Percentiles rank a stretch among this genome's conserved stretches.
Evolutionary conservation across 2,329 filamentous ascomycete genomes (phyloP).

Genomic region (Davidsoniella virescens): DNA sequence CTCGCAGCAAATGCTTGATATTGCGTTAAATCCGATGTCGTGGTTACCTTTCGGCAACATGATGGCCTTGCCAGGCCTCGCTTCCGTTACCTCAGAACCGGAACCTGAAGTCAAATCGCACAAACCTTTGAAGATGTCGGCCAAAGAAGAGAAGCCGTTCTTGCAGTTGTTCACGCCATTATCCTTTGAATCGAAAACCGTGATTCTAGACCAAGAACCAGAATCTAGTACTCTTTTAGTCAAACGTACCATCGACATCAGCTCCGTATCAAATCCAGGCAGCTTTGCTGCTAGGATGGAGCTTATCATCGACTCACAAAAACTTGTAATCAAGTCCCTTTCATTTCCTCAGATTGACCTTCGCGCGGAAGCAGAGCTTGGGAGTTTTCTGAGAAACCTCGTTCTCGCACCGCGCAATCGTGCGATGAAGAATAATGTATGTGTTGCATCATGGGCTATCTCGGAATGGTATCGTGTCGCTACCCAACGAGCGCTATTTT

Average conservation of each 20-base stretch:
- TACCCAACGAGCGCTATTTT: conserved; percentile 43
- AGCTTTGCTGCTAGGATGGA: conserved; percentile 39
- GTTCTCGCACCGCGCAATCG: conserved; percentile 18
- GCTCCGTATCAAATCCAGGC: conserved; percentile 27
- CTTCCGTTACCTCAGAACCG: conserved; percentile 17
- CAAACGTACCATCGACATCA: conserved; percentile 38
- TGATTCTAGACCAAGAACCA: conserved; percentile 21
- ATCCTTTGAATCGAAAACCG: conserved; percentile 38
- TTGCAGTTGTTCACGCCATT: conserved; percentile 57
- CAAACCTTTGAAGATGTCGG: conserved; percentile 43
- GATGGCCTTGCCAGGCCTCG: conserved; percentile 15
- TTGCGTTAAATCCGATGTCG: conserved; percentile 33
- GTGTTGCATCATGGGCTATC: conserved; percentile 49
- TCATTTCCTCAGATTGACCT: conserved; percentile 39
- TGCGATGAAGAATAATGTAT: conserved; percentile 39
- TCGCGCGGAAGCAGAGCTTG: conserved; percentile 41
- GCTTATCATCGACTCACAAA: conserved; percentile 40
- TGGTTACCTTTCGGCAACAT: conserved; percentile 35
- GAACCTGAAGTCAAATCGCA: conserved; percentile 40
- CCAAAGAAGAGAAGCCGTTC: conserved; percentile 50
- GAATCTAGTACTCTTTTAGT: conserved; percentile 27
- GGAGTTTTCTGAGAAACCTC: conserved; percentile 13
- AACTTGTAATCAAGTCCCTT: conserved; percentile 34
- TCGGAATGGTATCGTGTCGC: conserved; percentile 50
- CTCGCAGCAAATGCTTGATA: conserved; percentile 29